Evolutionary conservation across 2,329 filamentous ascomycete species (phyloP), one percentile per base, ranked within the genome.

Genomic region (Fusarium papillatum): DNA sequence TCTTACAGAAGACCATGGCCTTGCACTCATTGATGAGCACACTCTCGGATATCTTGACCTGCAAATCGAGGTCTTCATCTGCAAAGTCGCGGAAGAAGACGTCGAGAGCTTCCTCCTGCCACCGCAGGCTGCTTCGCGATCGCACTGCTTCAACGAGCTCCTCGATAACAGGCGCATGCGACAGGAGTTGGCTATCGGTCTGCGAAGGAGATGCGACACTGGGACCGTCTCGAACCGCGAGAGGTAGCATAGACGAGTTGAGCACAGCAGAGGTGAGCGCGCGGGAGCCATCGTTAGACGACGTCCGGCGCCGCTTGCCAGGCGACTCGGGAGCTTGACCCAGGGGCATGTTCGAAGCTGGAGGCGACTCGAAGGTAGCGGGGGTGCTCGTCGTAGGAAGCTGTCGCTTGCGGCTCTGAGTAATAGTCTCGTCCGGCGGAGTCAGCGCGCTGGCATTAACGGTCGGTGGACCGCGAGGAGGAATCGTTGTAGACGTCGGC

Each of bases 1-100:
- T 91, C 83, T 91, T 91, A 83, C 89, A 90, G 74, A 91, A 92
- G 50, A 91, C 86, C 85, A 91, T 88, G 36, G 90, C 90, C 79
- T 90, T 91, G 78, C 88, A 89, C 73, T 91, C 88, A 74, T 91
- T 88, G n/a, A 88, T 87, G 31, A 92, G 84, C 2, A 89, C 87
- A 72, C 89, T 89, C 80, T 92, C 90, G 0, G 89, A 89, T 39
- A 92, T 89, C 80, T 89, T 90, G 46, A 92, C 84, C 83, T 91
- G 90, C 68, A 92, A 79, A 75, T 92, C 90, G 70, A 88, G 83
- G 70, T 91, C 89, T 75, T 91, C 90, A 60, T 88, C 86, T 17
- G 86, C 82, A 78, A 92, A 92, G 70, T 92, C 90, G 38, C 86
- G 85, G 81, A 92, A 91, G 77, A 92, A 89, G 7, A 91, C 85